Percentiles rank a stretch among this genome's conserved stretches.
These are phyloP conservation scores for Lizonia empirigonia DNA, from an alignment of 2,329 filamentous ascomycete species.

Conservation along the genomic window DNA sequence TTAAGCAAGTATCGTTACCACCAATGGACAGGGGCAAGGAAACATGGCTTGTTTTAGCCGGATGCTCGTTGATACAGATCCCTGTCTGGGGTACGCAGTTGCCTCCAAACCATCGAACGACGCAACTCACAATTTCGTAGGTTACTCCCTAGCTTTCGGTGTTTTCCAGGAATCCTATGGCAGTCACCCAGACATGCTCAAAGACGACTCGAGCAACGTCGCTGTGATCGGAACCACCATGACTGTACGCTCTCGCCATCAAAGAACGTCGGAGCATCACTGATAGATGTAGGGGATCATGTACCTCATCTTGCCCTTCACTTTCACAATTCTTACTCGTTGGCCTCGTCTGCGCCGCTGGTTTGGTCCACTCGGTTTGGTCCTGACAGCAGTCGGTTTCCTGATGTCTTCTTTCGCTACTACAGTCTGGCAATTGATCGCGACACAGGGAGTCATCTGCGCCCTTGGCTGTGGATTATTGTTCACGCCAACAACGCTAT, in stretches of 20 bases:
- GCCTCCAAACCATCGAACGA: not conserved
- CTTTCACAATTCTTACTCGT: constrained; percentile 40
- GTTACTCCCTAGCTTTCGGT: constrained; percentile 29
- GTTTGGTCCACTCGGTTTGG: constrained; percentile 40
- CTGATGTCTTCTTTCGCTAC: constrained; percentile 36
- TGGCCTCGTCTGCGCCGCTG: constrained; percentile 41
- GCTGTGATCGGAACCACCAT: constrained; percentile 29
- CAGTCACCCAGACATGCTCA: constrained; percentile 20
- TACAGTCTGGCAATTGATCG: constrained; percentile 39
- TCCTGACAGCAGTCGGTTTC: constrained; percentile 23
- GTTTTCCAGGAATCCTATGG: constrained; percentile 32
- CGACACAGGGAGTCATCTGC: constrained; percentile 48
- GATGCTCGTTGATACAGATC: constrained; percentile 29
- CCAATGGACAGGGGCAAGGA: constrained; percentile 27
- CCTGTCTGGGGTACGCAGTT: constrained; percentile 30
- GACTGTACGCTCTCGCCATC: constrained; percentile 17
- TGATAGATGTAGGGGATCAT: constrained; percentile 46
- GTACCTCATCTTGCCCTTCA: constrained; percentile 51
- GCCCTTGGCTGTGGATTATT: constrained; percentile 53
- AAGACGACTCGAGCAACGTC: constrained; percentile 13
- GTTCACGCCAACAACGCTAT: constrained; percentile 56
- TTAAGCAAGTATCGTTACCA: constrained; percentile 21
- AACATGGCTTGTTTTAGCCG: constrained; percentile 32
- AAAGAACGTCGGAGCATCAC: not conserved
- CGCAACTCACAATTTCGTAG: constrained; percentile 14